These are phyloP conservation scores for Penium margaritaceum DNA, from an alignment of 139 green algal genomes.

Conservation along the genomic window DNA sequence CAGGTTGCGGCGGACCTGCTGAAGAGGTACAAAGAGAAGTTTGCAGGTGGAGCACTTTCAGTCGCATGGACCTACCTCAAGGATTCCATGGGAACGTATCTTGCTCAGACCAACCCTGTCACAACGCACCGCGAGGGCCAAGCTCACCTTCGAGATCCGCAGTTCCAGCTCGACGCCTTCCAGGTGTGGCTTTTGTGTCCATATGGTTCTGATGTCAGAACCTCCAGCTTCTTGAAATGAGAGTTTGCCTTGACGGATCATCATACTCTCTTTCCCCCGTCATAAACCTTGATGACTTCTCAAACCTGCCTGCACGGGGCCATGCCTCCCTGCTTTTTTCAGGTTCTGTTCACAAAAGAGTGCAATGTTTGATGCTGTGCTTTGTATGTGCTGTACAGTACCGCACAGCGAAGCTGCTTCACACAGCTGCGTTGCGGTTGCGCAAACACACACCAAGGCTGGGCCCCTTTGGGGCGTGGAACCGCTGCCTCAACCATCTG, in stretches of 20 bases:
- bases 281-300: no score
- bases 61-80: constrained; percentile 41
- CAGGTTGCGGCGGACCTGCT: constrained; percentile 42
- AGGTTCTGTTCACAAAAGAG: no score
- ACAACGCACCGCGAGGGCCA: constrained; percentile 33
- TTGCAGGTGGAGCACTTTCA: constrained; percentile 28
- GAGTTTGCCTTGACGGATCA: no score
- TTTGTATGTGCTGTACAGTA: constrained; percentile 25
- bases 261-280: no score
- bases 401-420: constrained; percentile 44
- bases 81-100: constrained; percentile 36
- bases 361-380: no score
- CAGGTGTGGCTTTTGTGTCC: constrained; percentile 4
- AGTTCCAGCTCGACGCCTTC: constrained; percentile 43
- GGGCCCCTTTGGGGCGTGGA: constrained; percentile 39
- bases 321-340: no score
- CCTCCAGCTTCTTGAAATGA: no score
- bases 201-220: no score
- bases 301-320: no score
- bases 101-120: constrained; percentile 42
- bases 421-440: constrained; percentile 40
- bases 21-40: constrained; percentile 40
- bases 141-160: constrained; percentile 35
- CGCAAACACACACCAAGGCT: constrained; percentile 36
- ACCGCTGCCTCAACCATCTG: constrained; percentile 46